Evolutionary conservation across 1,139 yeast genomes (phyloP).

Genomic region (Saccharomyces pastorianus): DNA sequence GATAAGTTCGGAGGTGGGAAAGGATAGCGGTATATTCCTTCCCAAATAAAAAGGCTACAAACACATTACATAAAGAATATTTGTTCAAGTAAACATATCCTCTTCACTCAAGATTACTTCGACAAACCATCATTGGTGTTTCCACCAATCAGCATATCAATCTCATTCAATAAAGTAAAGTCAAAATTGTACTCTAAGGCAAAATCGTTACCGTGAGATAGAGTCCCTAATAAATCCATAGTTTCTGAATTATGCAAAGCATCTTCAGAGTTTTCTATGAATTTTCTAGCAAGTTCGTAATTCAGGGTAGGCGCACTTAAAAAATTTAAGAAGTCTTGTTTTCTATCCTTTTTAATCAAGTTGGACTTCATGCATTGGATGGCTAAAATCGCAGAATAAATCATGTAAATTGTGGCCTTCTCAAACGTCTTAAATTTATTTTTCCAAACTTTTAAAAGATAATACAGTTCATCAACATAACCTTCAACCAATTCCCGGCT

Average conservation of each 20-base stretch:
- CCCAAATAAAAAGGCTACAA: background rate
- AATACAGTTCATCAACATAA: conserved; percentile 30
- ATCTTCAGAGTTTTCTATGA: conserved; percentile 17
- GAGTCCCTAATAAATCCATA: conserved; percentile 22
- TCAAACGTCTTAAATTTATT: conserved; percentile 28
- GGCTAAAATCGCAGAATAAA: conserved; percentile 24
- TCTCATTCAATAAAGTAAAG: conserved; percentile 27
- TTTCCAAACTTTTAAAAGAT: conserved; percentile 29
- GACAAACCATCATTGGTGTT: background rate
- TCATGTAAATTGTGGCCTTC: conserved; percentile 24
- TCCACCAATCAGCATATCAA: conserved; percentile 24
- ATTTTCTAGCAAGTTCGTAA: conserved; percentile 25
- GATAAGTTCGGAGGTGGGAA: background rate
- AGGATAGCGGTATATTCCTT: background rate
- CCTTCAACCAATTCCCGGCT: conserved; percentile 23
- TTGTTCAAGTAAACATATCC: background rate
- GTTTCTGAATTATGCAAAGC: conserved; percentile 16
- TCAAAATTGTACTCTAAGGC: conserved; percentile 28
- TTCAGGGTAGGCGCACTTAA: conserved; percentile 20
- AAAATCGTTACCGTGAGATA: conserved; percentile 26
- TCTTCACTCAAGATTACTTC: background rate
- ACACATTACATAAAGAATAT: background rate
- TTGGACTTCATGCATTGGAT: conserved; percentile 25
- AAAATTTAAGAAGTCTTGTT: conserved; percentile 15
- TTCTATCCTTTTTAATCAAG: conserved; percentile 15